Base-by-base conservation (phyloP, 345 rosid species). In the Salix caprea region DNA sequence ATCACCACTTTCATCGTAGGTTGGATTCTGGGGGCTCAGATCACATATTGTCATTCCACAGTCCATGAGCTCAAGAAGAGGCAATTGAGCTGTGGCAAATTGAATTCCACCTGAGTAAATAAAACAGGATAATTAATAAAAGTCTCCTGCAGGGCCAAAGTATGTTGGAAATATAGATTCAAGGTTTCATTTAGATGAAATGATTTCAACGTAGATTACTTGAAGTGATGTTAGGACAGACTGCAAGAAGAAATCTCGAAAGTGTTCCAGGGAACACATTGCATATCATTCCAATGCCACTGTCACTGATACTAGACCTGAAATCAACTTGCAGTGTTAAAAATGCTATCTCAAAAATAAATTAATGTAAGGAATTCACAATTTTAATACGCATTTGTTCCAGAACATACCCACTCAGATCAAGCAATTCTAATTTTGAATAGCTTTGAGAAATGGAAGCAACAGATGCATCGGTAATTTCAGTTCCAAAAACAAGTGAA, bases 221-320 rank as follows among this genome's bases (percentile, higher is more conserved):
- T 87, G 98, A 92, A 77, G 98, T 92, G 80, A 96, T 89, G 88
- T 94, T 92, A 46, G 98, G 98, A 85, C 99, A 96, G 75, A 89
- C 90, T 67, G 99, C 99, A 67, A 96, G 89, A 46, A 96, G 93
- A 74, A 96, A 88, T 80, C 89, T 90, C 70, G 94, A 87, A 73
- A 96, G 82, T 30, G 98, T 90, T 77, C 83, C 88, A 23, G 97
- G 94, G 61, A 92, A 88, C 66, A 90, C 91, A 80, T 96, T 95
- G 87, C 98, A 96, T 74, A 96, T 92, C 93, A 96, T 96, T 79
- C 98, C 97, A 11, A 96, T 92, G 81, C 98, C 99, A 74, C 94
- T 88, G 81, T 96, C 99, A 76, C 94, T 89, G 66, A 96, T 89
- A 85, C 94, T 92, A 56, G 99, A 96, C 80, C 99, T 96, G 92